Evolutionary conservation across 805 yeast genomes (phyloP).

Genomic region (Wickerhamiella kazuoi): DNA sequence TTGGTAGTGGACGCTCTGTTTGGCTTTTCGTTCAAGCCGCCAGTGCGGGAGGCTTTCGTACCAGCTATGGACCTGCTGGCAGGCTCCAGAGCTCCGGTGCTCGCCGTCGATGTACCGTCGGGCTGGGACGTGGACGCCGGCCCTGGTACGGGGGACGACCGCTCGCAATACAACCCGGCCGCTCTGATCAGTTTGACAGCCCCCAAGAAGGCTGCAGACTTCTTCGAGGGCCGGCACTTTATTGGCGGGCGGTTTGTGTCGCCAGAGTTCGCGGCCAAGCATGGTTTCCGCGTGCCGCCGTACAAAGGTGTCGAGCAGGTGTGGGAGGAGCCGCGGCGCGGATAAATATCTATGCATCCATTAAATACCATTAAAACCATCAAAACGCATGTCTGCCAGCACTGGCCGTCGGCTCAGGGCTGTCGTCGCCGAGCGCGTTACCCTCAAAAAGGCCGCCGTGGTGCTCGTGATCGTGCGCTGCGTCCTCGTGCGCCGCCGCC

Average conservation of each 20-base stretch:
- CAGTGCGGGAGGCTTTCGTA: slow-evolving; percentile 64
- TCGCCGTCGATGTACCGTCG: slow-evolving; percentile 81
- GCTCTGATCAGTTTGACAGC: slow-evolving; percentile 75
- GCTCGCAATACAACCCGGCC: slow-evolving; percentile 35
- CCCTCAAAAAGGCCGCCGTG: too few relatives aligned
- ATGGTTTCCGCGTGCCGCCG: slow-evolving; percentile 47
- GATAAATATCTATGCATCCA: neutral
- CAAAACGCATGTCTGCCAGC: too few relatives aligned
- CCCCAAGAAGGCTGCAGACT: slow-evolving; percentile 71
- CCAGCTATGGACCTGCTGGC: slow-evolving; percentile 28
- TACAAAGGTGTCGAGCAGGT: slow-evolving; percentile 44
- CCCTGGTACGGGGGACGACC: slow-evolving; percentile 29
- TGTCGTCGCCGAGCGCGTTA: too few relatives aligned
- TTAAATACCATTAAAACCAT: too few relatives aligned
- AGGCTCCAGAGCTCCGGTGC: slow-evolving; percentile 33
- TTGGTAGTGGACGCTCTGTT: slow-evolving; percentile 66
- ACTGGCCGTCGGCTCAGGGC: too few relatives aligned
- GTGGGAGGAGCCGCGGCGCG: slow-evolving; percentile 14
- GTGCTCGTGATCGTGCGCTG: too few relatives aligned
- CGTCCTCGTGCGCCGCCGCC: too few relatives aligned
- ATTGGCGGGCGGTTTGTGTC: slow-evolving; percentile 84
- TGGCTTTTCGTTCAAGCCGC: slow-evolving; percentile 88
- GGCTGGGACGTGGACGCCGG: slow-evolving; percentile 96
- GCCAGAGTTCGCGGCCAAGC: slow-evolving; percentile 45
- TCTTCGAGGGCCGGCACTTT: slow-evolving; percentile 44